These are phyloP conservation scores for Cadophora sp. DNA, from an alignment of 2,329 filamentous ascomycete genomes.

Conservation along the genomic window DNA sequence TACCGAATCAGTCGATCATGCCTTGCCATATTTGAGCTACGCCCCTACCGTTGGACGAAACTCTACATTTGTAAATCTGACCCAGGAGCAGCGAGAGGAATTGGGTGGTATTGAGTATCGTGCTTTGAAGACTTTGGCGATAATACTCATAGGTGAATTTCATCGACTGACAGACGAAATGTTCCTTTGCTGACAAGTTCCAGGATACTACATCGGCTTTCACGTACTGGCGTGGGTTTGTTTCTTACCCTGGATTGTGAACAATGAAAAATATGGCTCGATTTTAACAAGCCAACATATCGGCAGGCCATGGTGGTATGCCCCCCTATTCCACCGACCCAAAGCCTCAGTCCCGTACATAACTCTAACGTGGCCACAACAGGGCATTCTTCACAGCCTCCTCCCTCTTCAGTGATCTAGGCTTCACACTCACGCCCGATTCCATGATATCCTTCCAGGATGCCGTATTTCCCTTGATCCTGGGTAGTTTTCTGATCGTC, in stretches of 20 bases:
- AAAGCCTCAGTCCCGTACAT: no score
- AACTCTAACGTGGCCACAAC: slow-evolving; percentile 73
- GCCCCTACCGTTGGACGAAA: slow-evolving; percentile 92
- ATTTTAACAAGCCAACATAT: neutral
- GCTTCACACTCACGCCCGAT: slow-evolving; percentile 88
- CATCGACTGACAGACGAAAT: no score
- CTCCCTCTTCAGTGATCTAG: slow-evolving; percentile 91
- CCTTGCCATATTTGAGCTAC: slow-evolving; percentile 89
- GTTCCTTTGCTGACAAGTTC: neutral
- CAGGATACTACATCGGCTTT: neutral
- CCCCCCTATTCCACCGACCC: neutral
- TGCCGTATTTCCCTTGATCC: slow-evolving; percentile 75
- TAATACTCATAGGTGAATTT: slow-evolving; percentile 55
- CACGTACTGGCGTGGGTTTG: slow-evolving; percentile 2
- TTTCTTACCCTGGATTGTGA: neutral
- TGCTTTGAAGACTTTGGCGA: slow-evolving; percentile 82
- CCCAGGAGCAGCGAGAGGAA: slow-evolving; percentile 91
- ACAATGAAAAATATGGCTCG: neutral
- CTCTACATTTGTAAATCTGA: slow-evolving; percentile 87
- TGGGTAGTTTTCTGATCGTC: slow-evolving; percentile 86
- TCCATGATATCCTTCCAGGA: slow-evolving; percentile 91
- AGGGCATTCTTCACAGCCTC: slow-evolving; percentile 91
- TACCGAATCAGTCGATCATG: slow-evolving; percentile 57
- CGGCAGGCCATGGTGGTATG: slow-evolving; percentile 6
- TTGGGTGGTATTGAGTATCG: slow-evolving; percentile 96